Conservation (phyloP, 345 rosid species). For the Theobroma cacao region DNA sequence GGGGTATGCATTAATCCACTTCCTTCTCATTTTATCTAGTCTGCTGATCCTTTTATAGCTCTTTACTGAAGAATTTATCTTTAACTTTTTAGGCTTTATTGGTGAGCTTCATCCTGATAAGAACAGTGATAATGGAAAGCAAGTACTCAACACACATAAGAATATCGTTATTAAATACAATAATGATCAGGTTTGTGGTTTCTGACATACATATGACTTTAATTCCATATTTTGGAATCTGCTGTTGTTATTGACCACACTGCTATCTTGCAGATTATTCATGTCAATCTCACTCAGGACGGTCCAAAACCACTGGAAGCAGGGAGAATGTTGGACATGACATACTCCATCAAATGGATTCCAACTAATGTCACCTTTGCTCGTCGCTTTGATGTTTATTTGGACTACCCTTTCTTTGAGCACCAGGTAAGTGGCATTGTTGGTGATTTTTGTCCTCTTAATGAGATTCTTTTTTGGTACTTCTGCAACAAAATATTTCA, state of each 20-base stretch:
- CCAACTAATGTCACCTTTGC: conserved; percentile 72
- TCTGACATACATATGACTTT: background rate
- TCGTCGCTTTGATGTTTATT: conserved; percentile 90
- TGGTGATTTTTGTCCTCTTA: background rate
- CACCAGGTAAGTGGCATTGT: conserved; percentile 62
- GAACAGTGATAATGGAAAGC: conserved; percentile 73
- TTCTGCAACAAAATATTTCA: background rate
- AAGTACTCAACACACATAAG: conserved; percentile 78
- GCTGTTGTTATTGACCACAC: background rate
- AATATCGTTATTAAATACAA: conserved; percentile 65
- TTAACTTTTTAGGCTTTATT: conserved; percentile 61
- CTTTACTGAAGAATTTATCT: conserved; percentile 1
- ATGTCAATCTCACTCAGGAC: conserved; percentile 82
- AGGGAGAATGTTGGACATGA: conserved; percentile 63
- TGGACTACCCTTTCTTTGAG: conserved; percentile 94
- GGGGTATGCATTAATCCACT: conserved; percentile 60
- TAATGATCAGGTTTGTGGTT: conserved; percentile 73
- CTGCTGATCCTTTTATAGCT: background rate
- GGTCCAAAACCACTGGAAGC: conserved; percentile 68
- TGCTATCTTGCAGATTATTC: conserved; percentile 61
- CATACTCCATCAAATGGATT: conserved; percentile 78
- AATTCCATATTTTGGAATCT: background rate
- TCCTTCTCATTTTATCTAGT: background rate
- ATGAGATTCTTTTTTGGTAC: background rate
- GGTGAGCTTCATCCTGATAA: conserved; percentile 77